These are phyloP conservation scores for Saksenaea vasiformis DNA, from an alignment of 371 early-diverging fungal genomes.

Conservation along the genomic window DNA sequence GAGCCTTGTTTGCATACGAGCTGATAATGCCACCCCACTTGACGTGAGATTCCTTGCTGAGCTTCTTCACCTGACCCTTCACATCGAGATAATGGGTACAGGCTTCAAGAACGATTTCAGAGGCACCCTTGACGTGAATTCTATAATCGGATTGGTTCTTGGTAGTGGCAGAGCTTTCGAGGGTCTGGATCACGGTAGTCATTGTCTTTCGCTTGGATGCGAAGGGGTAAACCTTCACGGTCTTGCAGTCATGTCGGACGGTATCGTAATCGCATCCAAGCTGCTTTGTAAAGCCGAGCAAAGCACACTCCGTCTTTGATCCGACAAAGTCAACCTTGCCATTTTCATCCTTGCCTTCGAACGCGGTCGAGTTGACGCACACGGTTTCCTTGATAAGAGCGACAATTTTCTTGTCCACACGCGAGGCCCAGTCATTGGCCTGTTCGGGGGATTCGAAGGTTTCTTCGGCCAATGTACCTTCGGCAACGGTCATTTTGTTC, in stretches of 20 bases:
- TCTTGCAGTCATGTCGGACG: conserved; percentile 59
- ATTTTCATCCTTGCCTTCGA: conserved; percentile 78
- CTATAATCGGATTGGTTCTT: conserved; percentile 51
- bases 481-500: conserved; percentile 94
- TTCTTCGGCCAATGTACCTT: conserved; percentile 58
- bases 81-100: conserved; percentile 64
- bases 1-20: conserved; percentile 77
- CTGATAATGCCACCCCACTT: conserved; percentile 66
- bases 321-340: conserved; percentile 81
- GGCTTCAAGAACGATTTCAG: conserved; percentile 74
- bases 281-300: conserved; percentile 72
- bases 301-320: conserved; percentile 92
- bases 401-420: conserved; percentile 30
- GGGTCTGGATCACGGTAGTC: conserved; percentile 61
- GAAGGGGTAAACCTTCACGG: conserved; percentile 74
- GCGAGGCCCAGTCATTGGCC: conserved; percentile 31
- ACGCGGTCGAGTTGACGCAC: conserved; percentile 89
- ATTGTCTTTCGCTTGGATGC: conserved; percentile 84
- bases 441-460: conserved; percentile 37
- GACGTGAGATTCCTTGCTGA: conserved; percentile 49
- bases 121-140: conserved; percentile 80
- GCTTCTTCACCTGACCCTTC: conserved; percentile 52
- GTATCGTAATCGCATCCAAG: conserved; percentile 65
- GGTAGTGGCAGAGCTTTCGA: conserved; percentile 34
- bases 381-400: conserved; percentile 63